phyloP scores from a whole-genome alignment of 2,329 filamentous ascomycete genomes.

The Bipolaris victoriae region DNA sequence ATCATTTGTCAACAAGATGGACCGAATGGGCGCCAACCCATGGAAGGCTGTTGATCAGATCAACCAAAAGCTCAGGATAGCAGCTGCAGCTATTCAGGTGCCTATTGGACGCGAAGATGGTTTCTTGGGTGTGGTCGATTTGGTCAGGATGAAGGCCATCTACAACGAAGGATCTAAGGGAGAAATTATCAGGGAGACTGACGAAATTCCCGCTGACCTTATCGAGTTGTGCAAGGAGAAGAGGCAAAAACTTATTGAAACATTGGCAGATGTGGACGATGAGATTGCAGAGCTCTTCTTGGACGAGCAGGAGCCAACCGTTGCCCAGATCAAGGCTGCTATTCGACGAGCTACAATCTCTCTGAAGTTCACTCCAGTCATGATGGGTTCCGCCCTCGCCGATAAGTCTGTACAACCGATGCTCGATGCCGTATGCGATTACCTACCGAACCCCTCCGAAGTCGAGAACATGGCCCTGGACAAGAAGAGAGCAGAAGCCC shows the following conservation, averaged over 20 bases:
- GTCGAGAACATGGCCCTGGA: slow-evolving; percentile 90
- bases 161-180: slow-evolving; percentile 87
- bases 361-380: slow-evolving; percentile 88
- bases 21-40: slow-evolving; percentile 96
- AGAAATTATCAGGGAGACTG: slow-evolving; percentile 74
- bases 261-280: slow-evolving; percentile 94
- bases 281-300: slow-evolving; percentile 96
- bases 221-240: slow-evolving; percentile 79
- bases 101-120: slow-evolving; percentile 92
- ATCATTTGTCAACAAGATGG: slow-evolving; percentile 99
- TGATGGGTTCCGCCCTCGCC: slow-evolving; percentile 95
- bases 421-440: slow-evolving; percentile 95
- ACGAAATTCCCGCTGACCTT: slow-evolving; percentile 83
- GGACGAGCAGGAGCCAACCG: slow-evolving; percentile 80
- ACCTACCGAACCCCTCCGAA: slow-evolving; percentile 88
- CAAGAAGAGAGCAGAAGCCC: slow-evolving; percentile 75
- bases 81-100: slow-evolving; percentile 90
- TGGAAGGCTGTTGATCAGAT: slow-evolving; percentile 98
- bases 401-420: slow-evolving; percentile 96
- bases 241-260: slow-evolving; percentile 86
- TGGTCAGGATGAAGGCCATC: slow-evolving; percentile 89
- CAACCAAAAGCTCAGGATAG: slow-evolving; percentile 92
- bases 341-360: slow-evolving; percentile 89
- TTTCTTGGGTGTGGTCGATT: slow-evolving; percentile 89
- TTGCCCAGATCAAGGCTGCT: slow-evolving; percentile 85